phyloP scores from a whole-genome alignment of 257 asterid species.

The Striga asiatica region DNA sequence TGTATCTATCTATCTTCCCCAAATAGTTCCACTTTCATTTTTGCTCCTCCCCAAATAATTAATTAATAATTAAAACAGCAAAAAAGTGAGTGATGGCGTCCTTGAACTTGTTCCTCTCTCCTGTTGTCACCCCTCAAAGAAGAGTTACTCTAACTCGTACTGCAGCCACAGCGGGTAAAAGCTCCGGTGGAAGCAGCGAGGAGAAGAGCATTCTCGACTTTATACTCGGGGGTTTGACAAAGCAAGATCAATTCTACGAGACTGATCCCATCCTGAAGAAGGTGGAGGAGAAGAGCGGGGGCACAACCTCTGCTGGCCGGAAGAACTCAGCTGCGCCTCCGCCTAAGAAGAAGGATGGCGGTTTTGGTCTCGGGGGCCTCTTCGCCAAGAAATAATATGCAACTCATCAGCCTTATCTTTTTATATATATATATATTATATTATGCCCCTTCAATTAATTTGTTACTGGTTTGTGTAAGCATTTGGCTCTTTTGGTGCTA shows the following conservation, averaged over 20 bases:
- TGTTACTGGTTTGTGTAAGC: too few species aligned
- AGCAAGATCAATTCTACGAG: slow-evolving; percentile 76
- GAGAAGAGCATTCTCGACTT: slow-evolving; percentile 75
- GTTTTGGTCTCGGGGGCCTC: slow-evolving; percentile 54
- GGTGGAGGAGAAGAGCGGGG: slow-evolving; percentile 42
- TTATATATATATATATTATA: too few species aligned
- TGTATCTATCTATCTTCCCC: background rate
- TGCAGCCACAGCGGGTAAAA: slow-evolving; percentile 59
- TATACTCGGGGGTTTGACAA: slow-evolving; percentile 42
- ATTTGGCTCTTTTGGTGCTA: too few species aligned
- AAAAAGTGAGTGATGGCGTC: slow-evolving; percentile 38
- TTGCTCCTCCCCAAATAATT: background rate
- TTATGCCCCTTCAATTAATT: too few species aligned
- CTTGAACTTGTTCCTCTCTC: slow-evolving; percentile 48
- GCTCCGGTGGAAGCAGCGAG: slow-evolving; percentile 44
- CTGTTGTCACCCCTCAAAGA: slow-evolving; percentile 39
- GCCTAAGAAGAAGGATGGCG: slow-evolving; percentile 34
- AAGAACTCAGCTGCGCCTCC: slow-evolving; percentile 29
- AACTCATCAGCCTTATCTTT: too few species aligned
- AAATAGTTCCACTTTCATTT: background rate
- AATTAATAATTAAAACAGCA: background rate
- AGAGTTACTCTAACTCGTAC: slow-evolving; percentile 32
- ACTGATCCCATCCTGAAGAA: slow-evolving; percentile 73
- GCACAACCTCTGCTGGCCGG: slow-evolving; percentile 19
- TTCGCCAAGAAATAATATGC: slow-evolving; percentile 49